A percentile compares a stretch with the other conserved stretches of the same genome.
phyloP scores from a whole-genome alignment of 257 asterid genomes.

The Mentha longifolia region DNA sequence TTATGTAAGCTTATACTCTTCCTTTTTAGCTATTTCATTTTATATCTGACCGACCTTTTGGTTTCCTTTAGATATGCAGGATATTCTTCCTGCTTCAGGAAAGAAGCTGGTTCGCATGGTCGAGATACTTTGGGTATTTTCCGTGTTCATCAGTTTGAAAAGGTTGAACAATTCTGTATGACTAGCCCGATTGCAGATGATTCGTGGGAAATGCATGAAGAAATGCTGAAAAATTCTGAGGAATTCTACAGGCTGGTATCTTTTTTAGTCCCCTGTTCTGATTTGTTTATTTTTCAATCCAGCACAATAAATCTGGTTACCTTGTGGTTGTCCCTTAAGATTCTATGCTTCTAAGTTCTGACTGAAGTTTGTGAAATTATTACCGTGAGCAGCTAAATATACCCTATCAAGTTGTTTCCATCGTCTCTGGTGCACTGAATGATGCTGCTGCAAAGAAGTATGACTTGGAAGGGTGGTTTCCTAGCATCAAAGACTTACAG shows the following conservation, averaged over 20 bases:
- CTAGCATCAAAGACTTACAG: slow-evolving; percentile 80
- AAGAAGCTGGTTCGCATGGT: slow-evolving; percentile 99
- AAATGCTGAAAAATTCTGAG: slow-evolving; percentile 86
- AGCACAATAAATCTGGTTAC: background rate
- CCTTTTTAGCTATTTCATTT: background rate
- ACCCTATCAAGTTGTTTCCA: slow-evolving; percentile 82
- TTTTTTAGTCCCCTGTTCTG: background rate
- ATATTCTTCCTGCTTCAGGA: slow-evolving; percentile 87
- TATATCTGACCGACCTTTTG: slow-evolving; percentile 16
- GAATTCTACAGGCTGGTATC: slow-evolving; percentile 81
- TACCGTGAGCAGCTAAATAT: slow-evolving; percentile 67
- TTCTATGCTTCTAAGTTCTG: background rate
- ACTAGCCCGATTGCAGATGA: slow-evolving; percentile 78
- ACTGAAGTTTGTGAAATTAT: slow-evolving; percentile 7
- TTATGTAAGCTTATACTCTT: slow-evolving; percentile 20
- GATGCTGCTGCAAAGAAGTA: slow-evolving; percentile 98
- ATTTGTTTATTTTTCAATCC: background rate
- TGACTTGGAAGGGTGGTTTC: slow-evolving; percentile 97
- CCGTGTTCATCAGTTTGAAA: slow-evolving; percentile 93
- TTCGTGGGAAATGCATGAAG: slow-evolving; percentile 98
- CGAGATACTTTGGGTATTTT: slow-evolving; percentile 92
- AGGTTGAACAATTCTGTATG: slow-evolving; percentile 89
- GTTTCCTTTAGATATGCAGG: slow-evolving; percentile 77
- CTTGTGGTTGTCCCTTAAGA: background rate
- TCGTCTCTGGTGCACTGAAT: slow-evolving; percentile 91